These are phyloP conservation scores for Rhizodiscina lignyota DNA, from an alignment of 495 filamentous ascomycete species.

Conservation along the genomic window DNA sequence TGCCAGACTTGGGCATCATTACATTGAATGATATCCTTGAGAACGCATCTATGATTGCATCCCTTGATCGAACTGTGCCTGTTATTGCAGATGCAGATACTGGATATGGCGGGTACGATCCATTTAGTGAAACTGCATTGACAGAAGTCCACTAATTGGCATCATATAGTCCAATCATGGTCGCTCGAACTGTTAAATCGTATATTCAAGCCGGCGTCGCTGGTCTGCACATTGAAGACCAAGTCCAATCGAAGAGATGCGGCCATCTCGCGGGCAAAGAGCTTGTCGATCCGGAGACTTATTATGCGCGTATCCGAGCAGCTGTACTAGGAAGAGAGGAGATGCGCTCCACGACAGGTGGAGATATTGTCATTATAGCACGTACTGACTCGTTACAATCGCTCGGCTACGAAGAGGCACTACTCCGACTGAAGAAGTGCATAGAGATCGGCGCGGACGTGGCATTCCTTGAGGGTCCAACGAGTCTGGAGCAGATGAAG, in stretches of 20 bases:
- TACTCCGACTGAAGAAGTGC: conserved; percentile 37
- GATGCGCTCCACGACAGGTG: conserved; percentile 14
- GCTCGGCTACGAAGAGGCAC: conserved; percentile 44
- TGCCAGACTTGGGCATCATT: conserved; percentile 49
- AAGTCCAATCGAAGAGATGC: conserved; percentile 42
- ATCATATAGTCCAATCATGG: conserved; percentile 38
- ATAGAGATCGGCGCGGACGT: conserved; percentile 43
- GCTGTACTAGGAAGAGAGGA: conserved; percentile 26
- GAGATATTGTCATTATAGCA: conserved; percentile 52
- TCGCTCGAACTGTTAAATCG: conserved; percentile 42
- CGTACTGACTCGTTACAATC: conserved; percentile 50
- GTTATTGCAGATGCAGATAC: conserved; percentile 57
- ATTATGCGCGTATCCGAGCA: conserved; percentile 33
- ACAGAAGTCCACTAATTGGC: conserved; percentile 2
- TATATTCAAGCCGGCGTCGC: conserved; percentile 55
- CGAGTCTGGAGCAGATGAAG: conserved; percentile 33
- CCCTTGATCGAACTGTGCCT: conserved; percentile 36
- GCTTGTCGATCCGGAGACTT: conserved; percentile 36
- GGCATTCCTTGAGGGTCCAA: conserved; percentile 47
- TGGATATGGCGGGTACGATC: conserved; percentile 20
- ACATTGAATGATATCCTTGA: conserved; percentile 47
- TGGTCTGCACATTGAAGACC: conserved; percentile 57
- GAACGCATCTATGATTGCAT: conserved; percentile 50
- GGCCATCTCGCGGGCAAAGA: conserved; percentile 33
- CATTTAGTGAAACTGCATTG: background rate